Evolutionary conservation across 208 protist genomes (phyloP).

Genomic region (Leishmania lainsoni): DNA sequence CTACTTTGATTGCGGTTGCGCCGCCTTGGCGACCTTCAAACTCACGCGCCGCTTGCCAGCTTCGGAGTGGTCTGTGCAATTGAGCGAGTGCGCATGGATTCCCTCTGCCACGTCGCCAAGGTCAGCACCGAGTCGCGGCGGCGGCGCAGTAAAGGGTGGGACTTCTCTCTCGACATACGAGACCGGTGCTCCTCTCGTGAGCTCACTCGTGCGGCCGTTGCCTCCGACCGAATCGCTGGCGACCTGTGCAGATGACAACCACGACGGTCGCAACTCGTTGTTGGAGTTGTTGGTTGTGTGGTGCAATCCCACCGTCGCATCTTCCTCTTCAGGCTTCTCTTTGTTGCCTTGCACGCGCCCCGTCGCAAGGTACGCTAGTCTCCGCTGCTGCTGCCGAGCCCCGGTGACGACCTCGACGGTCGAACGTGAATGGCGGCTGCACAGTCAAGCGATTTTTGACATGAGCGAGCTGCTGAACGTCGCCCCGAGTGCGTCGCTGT

Average conservation of each 20-base stretch:
- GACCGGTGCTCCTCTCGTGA: slow-evolving; percentile 7
- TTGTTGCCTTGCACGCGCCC: background rate
- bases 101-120: background rate
- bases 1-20: slow-evolving; percentile 22
- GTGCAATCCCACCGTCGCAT: slow-evolving; percentile 1
- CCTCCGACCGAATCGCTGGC: background rate
- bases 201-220: slow-evolving; percentile 5
- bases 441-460: slow-evolving; percentile 9
- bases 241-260: background rate
- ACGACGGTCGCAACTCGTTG: background rate
- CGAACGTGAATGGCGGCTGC: slow-evolving; percentile 1
- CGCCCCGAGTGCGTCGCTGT: background rate
- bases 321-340: background rate
- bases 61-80: background rate
- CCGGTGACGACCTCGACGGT: background rate
- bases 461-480: slow-evolving; percentile 12
- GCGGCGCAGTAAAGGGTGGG: background rate
- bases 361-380: background rate
- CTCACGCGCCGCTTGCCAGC: background rate
- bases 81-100: slow-evolving; percentile 4
- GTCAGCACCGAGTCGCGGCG: background rate
- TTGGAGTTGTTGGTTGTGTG: slow-evolving; percentile 13
- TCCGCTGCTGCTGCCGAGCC: background rate
- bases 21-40: slow-evolving; percentile 22
- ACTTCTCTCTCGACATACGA: background rate